These are phyloP conservation scores for Geum urbanum DNA, from an alignment of 306 rosid species.

Conservation along the genomic window DNA sequence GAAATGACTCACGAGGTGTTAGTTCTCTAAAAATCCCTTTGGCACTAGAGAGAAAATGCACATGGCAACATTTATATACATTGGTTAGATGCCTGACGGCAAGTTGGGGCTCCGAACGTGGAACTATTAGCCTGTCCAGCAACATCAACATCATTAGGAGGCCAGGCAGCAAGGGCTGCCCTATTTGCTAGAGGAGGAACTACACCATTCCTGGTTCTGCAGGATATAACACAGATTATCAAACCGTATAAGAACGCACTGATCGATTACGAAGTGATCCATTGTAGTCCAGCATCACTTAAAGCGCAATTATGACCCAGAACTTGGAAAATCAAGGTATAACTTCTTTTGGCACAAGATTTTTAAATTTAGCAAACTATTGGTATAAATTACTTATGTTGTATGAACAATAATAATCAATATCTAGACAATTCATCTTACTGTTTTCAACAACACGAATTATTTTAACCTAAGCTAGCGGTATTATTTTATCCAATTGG, in stretches of 20 bases:
- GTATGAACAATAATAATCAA: not conserved
- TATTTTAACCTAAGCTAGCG: not conserved
- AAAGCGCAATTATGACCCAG: not conserved
- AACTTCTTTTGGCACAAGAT: not conserved
- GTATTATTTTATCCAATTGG: not conserved
- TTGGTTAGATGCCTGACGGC: constrained; percentile 35
- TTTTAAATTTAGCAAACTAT: not conserved
- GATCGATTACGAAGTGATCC: not conserved
- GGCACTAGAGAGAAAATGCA: not conserved
- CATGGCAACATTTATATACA: constrained; percentile 31
- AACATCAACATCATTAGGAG: constrained; percentile 39
- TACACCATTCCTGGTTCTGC: constrained; percentile 68
- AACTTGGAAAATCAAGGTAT: not conserved
- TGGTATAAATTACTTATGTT: not conserved
- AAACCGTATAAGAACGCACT: not conserved
- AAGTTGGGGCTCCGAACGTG: constrained; percentile 21
- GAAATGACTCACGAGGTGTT: not conserved
- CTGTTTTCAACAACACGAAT: not conserved
- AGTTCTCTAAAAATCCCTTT: not conserved
- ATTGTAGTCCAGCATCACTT: constrained; percentile 1
- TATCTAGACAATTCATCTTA: not conserved
- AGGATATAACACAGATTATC: constrained; percentile 10
- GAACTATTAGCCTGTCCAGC: constrained; percentile 26
- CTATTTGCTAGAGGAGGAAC: constrained; percentile 71
- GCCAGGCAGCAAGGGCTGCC: constrained; percentile 90